Base-by-base conservation (phyloP, 2,329 filamentous ascomycete species). In the Phyllosticta ampelicida region DNA sequence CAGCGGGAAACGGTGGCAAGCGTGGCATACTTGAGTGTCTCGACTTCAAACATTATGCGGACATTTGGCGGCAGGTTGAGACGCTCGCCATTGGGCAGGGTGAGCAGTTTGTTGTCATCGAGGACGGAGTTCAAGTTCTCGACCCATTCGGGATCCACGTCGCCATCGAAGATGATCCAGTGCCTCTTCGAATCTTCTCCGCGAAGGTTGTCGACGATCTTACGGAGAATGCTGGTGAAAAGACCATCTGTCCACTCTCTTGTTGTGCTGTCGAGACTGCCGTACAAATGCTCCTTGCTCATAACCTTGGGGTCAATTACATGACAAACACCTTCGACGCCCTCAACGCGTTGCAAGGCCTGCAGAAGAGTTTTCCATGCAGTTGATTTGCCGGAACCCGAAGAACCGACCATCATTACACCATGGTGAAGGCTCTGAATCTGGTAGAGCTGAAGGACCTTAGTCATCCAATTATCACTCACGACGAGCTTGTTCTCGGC, bases 321-420 rank as follows among this genome's bases (percentile, higher is more conserved):
- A 69, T 99, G 94, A 64, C 85, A 96, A 51, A 99, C 89, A 29
- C 95, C 94, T 72, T 99, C 95, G 6, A 95, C 80, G 21, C 86
- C 86, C 71, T 99, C 94, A 13, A 95, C 89, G 66, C 87, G 85
- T 67, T 97, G 92, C 60, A 99, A 76, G 16, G 95, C 94, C 67
- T 95, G 88, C 19, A 99, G 81, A 55, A 99, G 79, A 49, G 95
- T 84, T 67, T 89, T 90, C 94, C 95, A 99, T 5, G 94, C 89
- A 1, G 88, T 85, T 48, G 94, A 96, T 75, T 99, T 99, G 69
- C 95, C 95, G 51, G 92, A 87, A n/a, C 95, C 94, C 28, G 95
- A 96, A 68, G 89, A 90, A 62, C 94, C 94, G 9, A 99, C 94
- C 94, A 99, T 97, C 95, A 99, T 99, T 26, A 99, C 94, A 86